phyloP scores from a whole-genome alignment of 345 rosid genomes.

The Jatropha curcas region DNA sequence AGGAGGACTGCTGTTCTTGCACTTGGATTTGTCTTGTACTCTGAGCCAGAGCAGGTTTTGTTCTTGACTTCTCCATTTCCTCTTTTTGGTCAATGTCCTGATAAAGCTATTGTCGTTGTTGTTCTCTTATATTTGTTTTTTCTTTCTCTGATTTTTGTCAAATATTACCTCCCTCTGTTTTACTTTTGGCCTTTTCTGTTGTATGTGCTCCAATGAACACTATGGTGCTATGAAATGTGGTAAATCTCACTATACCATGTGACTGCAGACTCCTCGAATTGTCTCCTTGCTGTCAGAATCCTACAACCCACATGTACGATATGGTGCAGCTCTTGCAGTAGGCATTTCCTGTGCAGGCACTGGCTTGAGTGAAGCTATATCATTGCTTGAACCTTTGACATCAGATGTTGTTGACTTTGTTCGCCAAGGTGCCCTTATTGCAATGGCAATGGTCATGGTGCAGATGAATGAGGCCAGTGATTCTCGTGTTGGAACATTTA shows the following conservation, averaged over 20 bases:
- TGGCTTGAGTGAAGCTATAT: constrained; percentile 98
- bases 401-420: constrained; percentile 99
- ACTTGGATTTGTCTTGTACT: constrained; percentile 95
- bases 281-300: constrained; percentile 96
- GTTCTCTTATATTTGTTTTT: background rate
- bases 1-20: constrained; percentile 98
- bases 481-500: constrained; percentile 95
- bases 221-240: background rate
- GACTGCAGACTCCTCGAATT: constrained; percentile 89
- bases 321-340: constrained; percentile 99
- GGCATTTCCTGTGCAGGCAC: constrained; percentile 99
- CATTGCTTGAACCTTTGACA: constrained; percentile 93
- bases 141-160: background rate
- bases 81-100: background rate
- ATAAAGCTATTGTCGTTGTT: background rate
- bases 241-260: constrained; percentile 17
- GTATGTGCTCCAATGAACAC: background rate
- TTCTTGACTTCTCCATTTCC: background rate
- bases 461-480: constrained; percentile 95
- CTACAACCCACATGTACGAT: constrained; percentile 98
- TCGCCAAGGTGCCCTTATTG: constrained; percentile 99
- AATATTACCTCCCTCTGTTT: background rate
- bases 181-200: background rate
- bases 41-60: constrained; percentile 97
- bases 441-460: constrained; percentile 99